phyloP scores from a whole-genome alignment of 2,329 filamentous ascomycete species.

The Zasmidium cellare region DNA sequence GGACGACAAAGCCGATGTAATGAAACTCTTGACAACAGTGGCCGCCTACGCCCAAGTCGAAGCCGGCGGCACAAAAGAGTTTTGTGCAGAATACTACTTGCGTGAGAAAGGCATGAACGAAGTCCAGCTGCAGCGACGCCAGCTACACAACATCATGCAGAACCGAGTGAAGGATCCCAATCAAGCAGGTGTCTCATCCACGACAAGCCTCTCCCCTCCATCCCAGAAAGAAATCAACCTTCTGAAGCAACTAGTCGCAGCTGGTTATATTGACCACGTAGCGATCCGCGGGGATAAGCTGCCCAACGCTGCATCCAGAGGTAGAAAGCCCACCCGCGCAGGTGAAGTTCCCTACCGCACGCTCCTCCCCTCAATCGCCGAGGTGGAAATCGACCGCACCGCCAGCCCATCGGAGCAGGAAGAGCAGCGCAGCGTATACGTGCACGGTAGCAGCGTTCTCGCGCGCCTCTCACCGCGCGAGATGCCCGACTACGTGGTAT shows the following conservation, averaged over 20 bases:
- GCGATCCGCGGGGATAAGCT: conserved; percentile 89
- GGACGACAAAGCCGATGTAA: conserved; percentile 81
- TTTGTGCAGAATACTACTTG: conserved; percentile 83
- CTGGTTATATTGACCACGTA: conserved; percentile 91
- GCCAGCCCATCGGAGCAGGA: conserved; percentile 41
- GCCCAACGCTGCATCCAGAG: conserved; percentile 53
- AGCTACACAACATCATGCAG: conserved; percentile 79
- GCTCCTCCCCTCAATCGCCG: conserved; percentile 65
- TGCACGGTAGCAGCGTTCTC: conserved; percentile 83
- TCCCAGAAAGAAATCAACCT: conserved; percentile 68
- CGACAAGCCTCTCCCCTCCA: conserved; percentile 53
- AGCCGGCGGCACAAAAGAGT: conserved; percentile 50
- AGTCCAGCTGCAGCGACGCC: conserved; percentile 75
- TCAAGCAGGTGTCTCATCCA: conserved; percentile 31
- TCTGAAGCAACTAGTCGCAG: conserved; percentile 86
- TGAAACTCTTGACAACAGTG: conserved; percentile 86
- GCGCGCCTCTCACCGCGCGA: conserved; percentile 67
- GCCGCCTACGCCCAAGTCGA: conserved; percentile 68
- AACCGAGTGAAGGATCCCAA: conserved; percentile 21
- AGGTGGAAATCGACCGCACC: conserved; percentile 22
- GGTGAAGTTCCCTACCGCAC: conserved; percentile 92
- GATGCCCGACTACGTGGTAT: conserved; percentile 85
- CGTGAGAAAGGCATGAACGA: conserved; percentile 85
- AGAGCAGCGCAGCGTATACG: conserved; percentile 70
- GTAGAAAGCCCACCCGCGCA: conserved; percentile 74